phyloP scores from a whole-genome alignment of 495 filamentous ascomycete species.

The Aspergillus indologenus region DNA sequence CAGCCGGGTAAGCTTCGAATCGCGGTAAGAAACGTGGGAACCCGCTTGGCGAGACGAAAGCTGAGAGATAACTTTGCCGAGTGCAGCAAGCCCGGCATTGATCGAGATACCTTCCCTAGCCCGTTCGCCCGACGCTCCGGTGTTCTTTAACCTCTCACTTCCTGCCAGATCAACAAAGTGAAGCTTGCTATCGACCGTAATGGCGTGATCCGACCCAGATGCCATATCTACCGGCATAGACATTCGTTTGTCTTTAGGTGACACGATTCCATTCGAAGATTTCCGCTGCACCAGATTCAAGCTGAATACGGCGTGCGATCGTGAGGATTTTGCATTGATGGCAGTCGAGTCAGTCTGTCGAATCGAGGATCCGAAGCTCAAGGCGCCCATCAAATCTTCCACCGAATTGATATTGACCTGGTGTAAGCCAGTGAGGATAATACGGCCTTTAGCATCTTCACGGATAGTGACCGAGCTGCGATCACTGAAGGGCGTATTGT shows the following conservation, averaged over 20 bases:
- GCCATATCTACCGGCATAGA: conserved; percentile 85
- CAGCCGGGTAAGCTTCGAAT: conserved; percentile 92
- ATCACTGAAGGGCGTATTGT: conserved; percentile 64
- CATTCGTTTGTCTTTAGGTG: conserved; percentile 75
- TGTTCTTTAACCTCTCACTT: conserved; percentile 96
- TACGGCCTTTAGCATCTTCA: conserved; percentile 93
- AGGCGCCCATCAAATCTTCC: conserved; percentile 81
- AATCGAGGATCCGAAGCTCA: conserved; percentile 91
- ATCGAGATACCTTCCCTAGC: conserved; percentile 98
- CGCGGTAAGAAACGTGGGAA: conserved; percentile 94
- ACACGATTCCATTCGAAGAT: conserved; percentile 47
- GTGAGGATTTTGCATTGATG: conserved; percentile 97
- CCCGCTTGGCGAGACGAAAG: conserved; percentile 85
- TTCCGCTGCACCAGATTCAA: conserved; percentile 90
- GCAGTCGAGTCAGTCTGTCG: conserved; percentile 98
- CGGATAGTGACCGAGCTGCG: conserved; percentile 77
- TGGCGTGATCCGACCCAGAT: conserved; percentile 62
- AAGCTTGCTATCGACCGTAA: conserved; percentile 96
- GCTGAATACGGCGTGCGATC: conserved; percentile 97
- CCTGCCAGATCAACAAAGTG: conserved; percentile 98
- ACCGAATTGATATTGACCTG: conserved; percentile 89
- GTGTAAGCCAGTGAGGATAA: conserved; percentile 83
- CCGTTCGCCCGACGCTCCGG: conserved; percentile 89
- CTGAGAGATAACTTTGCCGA: conserved; percentile 98
- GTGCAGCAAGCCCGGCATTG: conserved; percentile 90